Percentiles rank a stretch among this genome's conserved stretches.
Conservation (phyloP, 192 early-diverging fungal species). For the Geranomyces variabilis region DNA sequence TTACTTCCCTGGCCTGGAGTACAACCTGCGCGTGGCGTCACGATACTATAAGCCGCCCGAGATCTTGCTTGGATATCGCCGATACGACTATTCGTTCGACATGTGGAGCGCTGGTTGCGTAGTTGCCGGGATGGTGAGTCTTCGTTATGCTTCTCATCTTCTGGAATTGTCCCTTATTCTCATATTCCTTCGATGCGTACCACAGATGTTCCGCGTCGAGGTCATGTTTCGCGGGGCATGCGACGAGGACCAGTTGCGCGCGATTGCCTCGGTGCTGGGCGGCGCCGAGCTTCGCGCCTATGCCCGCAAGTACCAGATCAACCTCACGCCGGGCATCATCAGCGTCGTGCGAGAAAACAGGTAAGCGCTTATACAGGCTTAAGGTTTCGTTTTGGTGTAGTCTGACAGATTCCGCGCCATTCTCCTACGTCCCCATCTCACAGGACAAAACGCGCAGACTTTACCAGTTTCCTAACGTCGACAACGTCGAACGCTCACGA, state of each 20-base stretch:
- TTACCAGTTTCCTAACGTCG: background rate
- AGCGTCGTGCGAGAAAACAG: conserved; percentile 3
- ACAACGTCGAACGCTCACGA: background rate
- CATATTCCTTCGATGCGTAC: background rate
- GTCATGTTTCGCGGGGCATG: conserved; percentile 47
- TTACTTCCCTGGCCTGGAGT: conserved; percentile 36
- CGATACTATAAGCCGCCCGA: conserved; percentile 57
- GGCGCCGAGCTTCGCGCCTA: conserved; percentile 39
- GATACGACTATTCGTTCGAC: conserved; percentile 54
- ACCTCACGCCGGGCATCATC: conserved; percentile 13
- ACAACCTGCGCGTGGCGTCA: conserved; percentile 43
- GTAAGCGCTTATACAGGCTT: background rate
- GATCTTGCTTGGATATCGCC: conserved; percentile 44
- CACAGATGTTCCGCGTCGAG: conserved; percentile 41
- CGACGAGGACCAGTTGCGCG: conserved; percentile 46
- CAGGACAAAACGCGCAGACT: background rate
- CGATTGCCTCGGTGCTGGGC: conserved; percentile 45
- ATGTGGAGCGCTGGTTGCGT: conserved; percentile 55
- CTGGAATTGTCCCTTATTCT: background rate
- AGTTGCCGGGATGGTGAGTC: conserved; percentile 49
- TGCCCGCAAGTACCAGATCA: conserved; percentile 27
- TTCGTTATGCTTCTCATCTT: conserved; percentile 7
- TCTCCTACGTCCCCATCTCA: background rate
- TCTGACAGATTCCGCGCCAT: background rate
- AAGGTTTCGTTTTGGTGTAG: conserved; percentile 60